A percentile compares a stretch with the other conserved stretches of the same genome.
These are phyloP conservation scores for Gracilariopsis chorda DNA, from an alignment of 23 red algal species.

Conservation along the genomic window DNA sequence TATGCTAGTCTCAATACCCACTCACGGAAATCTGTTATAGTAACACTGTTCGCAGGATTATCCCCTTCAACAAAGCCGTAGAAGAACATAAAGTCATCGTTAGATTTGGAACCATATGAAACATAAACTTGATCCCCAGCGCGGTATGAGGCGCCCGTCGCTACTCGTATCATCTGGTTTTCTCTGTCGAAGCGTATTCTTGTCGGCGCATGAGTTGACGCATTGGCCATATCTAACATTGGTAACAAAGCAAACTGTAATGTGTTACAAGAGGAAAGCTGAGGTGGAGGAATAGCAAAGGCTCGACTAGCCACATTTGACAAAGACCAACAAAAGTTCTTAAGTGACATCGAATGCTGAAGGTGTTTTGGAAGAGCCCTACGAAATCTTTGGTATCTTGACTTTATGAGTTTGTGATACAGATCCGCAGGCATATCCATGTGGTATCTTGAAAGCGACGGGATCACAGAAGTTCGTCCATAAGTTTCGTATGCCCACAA, in stretches of 20 bases:
- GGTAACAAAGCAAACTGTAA: constrained; percentile 50
- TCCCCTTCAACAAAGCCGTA: constrained; percentile 79
- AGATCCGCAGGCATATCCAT: background rate
- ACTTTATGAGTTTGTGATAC: constrained; percentile 15
- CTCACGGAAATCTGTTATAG: constrained; percentile 47
- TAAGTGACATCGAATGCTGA: background rate
- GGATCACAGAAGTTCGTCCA: background rate
- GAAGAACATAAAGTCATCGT: constrained; percentile 76
- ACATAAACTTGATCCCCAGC: constrained; percentile 70
- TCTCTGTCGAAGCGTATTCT: constrained; percentile 14
- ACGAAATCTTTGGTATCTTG: background rate
- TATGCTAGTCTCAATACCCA: constrained; percentile 23
- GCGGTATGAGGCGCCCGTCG: background rate
- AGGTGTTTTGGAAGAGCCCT: constrained; percentile 6
- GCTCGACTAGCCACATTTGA: constrained; percentile 42
- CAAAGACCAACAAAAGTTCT: constrained; percentile 43
- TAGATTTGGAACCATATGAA: constrained; percentile 73
- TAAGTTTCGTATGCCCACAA: constrained; percentile 33
- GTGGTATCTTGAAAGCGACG: constrained; percentile 15
- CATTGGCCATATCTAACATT: constrained; percentile 67
- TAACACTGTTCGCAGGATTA: constrained; percentile 62
- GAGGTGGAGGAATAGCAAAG: constrained; percentile 10
- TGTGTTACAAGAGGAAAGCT: background rate
- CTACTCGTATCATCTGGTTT: background rate
- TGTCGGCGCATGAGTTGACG: constrained; percentile 19